Percentiles rank a stretch among this genome's conserved stretches.
These are phyloP conservation scores for Penicillium olsonii DNA, from an alignment of 2,329 filamentous ascomycete species.

Conservation along the genomic window DNA sequence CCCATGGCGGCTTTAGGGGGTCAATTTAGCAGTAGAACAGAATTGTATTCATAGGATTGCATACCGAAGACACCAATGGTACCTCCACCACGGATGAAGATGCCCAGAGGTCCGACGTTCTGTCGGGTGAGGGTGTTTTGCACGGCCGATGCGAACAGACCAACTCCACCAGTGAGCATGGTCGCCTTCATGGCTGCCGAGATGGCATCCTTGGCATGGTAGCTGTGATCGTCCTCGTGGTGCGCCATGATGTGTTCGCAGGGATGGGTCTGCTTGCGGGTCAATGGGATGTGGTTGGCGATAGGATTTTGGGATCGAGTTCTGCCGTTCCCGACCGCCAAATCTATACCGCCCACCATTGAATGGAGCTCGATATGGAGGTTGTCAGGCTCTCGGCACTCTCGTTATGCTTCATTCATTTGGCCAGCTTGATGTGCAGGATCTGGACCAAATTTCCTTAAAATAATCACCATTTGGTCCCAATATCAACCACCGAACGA, in stretches of 20 bases:
- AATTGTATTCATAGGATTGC: slow-evolving; percentile 24
- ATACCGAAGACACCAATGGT: slow-evolving; percentile 70
- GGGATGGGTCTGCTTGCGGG: slow-evolving; percentile 27
- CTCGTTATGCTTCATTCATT: background rate
- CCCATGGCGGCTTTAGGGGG: slow-evolving; percentile 64
- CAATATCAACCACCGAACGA: background rate
- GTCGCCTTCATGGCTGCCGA: slow-evolving; percentile 65
- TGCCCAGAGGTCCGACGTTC: slow-evolving; percentile 77
- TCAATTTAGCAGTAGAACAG: slow-evolving; percentile 10
- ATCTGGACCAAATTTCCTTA: background rate
- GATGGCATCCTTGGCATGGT: slow-evolving; percentile 75
- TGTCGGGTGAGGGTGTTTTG: slow-evolving; percentile 83
- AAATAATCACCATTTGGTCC: background rate
- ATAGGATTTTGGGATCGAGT: slow-evolving; percentile 29
- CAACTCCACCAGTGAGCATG: slow-evolving; percentile 65
- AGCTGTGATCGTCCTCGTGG: slow-evolving; percentile 52
- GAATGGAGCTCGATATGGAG: slow-evolving; percentile 7
- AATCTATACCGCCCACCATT: slow-evolving; percentile 8
- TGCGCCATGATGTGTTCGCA: slow-evolving; percentile 51
- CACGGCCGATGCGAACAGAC: slow-evolving; percentile 72
- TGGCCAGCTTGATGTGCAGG: background rate
- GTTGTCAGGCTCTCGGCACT: background rate
- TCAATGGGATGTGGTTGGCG: slow-evolving; percentile 25
- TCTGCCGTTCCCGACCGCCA: slow-evolving; percentile 33
- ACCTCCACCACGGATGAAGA: slow-evolving; percentile 77